Evolutionary conservation across 345 rosid genomes (phyloP), one percentile per base, ranked within the genome.

Genomic region (Aquilaria yunnanensis): DNA sequence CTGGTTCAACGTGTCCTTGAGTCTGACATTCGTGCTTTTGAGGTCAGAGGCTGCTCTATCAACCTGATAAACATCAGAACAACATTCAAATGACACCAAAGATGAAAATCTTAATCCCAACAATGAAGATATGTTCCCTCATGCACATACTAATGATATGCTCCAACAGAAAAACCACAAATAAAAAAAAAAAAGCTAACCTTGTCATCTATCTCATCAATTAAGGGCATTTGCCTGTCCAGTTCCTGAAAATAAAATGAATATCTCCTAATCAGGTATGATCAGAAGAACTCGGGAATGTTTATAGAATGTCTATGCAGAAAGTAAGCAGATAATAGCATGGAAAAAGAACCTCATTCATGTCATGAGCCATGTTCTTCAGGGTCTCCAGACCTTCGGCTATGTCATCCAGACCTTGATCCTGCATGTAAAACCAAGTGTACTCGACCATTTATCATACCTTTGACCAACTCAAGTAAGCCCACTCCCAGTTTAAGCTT

Each of bases 11-110:
- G 96, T 87, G 63, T 92, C 81, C 66, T 89, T 89, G 59, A 92
- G 92, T 61, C 88, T 85, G 73, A 83, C 84, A 69, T 89, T 92
- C 13, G 96, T 89, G 70, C 73, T 89, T 76, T 81, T 85, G 57
- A 92, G 85, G 65, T 89, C 96, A 32, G 85, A 61, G 51, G 90
- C 61, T 50, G 96, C 98, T 76, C 73, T 85, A 74, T 89, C 96
- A 69, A 85, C 92, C 96, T 92, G 80, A 43, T 65, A 56, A 43
- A 65, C 48, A 65, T 32, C 48, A 47, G 31, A 53, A 55, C 14
- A 47, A 59, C 8, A 70, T 46, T 48, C 6, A 54, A 14, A 34
- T 0, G 31, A 57, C 54, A 16, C 23, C 33, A 0, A 56, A 67
- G 13, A 56, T 33, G 12, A 50, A 9, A 3, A 37, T 37, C 8